Percentiles rank a stretch among this genome's conserved stretches.
These are phyloP conservation scores for Trichosporon faecale DNA, from an alignment of 1,284 basidiomycete genomes.

Conservation along the genomic window DNA sequence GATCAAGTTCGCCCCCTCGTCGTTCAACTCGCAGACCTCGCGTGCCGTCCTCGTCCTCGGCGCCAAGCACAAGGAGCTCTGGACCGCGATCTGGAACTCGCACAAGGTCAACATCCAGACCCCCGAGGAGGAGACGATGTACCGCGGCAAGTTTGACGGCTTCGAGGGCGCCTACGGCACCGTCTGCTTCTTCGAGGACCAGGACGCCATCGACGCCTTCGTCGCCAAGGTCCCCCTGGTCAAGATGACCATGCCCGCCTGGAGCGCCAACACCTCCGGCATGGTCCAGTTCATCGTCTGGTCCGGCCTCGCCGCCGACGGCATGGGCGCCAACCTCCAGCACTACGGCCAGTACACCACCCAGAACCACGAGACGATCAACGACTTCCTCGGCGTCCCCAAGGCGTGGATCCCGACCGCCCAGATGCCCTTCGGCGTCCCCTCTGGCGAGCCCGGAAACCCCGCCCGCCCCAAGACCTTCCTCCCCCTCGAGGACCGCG, in stretches of 20 bases:
- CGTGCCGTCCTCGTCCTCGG: slow-evolving; percentile 54
- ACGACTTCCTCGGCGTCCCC: slow-evolving; percentile 41
- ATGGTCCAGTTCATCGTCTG: slow-evolving; percentile 50
- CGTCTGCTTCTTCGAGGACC: slow-evolving; percentile 55
- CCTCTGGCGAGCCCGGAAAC: slow-evolving; percentile 17
- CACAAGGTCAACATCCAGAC: slow-evolving; percentile 17
- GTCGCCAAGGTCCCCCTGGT: slow-evolving; percentile 48
- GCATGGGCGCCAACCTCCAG: slow-evolving; percentile 50
- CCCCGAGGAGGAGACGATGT: slow-evolving; percentile 16
- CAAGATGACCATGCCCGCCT: slow-evolving; percentile 16
- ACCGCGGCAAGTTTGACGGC: slow-evolving; percentile 26
- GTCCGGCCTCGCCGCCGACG: slow-evolving; percentile 48
- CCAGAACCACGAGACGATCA: slow-evolving; percentile 33
- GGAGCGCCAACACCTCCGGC: slow-evolving; percentile 25
- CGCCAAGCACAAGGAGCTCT: slow-evolving; percentile 52
- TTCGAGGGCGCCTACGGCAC: slow-evolving; percentile 53
- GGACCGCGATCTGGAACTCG: slow-evolving; percentile 46
- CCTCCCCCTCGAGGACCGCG: slow-evolving; percentile 21
- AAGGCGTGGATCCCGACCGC: slow-evolving; percentile 43
- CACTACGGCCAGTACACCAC: slow-evolving; percentile 31
- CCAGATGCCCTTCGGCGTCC: slow-evolving; percentile 51
- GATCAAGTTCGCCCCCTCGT: slow-evolving; percentile 53
- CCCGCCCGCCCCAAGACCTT: slow-evolving; percentile 35
- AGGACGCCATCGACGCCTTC: slow-evolving; percentile 51
- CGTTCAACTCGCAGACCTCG: slow-evolving; percentile 55